Conservation (phyloP, 345 rosid species). For the Rhizophora apiculata region DNA sequence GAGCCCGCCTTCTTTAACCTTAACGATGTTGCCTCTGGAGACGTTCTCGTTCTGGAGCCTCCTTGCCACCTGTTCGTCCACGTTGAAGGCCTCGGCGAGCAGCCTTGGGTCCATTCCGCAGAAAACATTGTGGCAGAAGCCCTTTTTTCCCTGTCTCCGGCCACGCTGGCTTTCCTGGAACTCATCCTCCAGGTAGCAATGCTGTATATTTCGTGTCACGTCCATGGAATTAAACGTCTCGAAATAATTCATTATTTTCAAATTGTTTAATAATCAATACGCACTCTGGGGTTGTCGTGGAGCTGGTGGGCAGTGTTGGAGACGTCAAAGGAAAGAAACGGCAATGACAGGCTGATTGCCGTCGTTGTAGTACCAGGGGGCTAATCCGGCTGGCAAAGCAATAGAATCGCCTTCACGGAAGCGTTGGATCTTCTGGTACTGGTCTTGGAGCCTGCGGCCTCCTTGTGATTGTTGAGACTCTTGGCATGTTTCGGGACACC, state of each 20-base stretch:
- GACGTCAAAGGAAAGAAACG: slow-evolving; percentile 29
- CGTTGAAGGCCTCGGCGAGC: slow-evolving; percentile 58
- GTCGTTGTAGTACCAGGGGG: slow-evolving; percentile 58
- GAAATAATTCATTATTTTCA: too few relatives aligned
- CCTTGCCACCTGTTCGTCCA: slow-evolving; percentile 36
- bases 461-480: slow-evolving; percentile 36
- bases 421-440: slow-evolving; percentile 53
- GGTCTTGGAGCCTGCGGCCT: slow-evolving; percentile 35
- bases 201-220: slow-evolving; percentile 23
- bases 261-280: neutral
- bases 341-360: slow-evolving; percentile 31
- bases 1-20: slow-evolving; percentile 33
- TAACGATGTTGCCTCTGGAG: slow-evolving; percentile 57
- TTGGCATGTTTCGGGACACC: slow-evolving; percentile 70
- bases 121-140: slow-evolving; percentile 48
- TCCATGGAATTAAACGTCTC: neutral
- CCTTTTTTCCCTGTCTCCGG: slow-evolving; percentile 4
- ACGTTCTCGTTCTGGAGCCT: slow-evolving; percentile 46
- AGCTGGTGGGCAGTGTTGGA: slow-evolving; percentile 58
- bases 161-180: slow-evolving; percentile 21
- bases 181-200: slow-evolving; percentile 47
- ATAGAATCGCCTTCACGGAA: slow-evolving; percentile 47
- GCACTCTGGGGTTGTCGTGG: slow-evolving; percentile 60
- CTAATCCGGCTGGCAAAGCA: slow-evolving; percentile 48
- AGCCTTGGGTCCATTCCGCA: slow-evolving; percentile 48